A percentile compares a stretch with the other conserved stretches of the same genome.
phyloP scores from a whole-genome alignment of 2,329 filamentous ascomycete species.

The Pseudogymnoascus sp. region DNA sequence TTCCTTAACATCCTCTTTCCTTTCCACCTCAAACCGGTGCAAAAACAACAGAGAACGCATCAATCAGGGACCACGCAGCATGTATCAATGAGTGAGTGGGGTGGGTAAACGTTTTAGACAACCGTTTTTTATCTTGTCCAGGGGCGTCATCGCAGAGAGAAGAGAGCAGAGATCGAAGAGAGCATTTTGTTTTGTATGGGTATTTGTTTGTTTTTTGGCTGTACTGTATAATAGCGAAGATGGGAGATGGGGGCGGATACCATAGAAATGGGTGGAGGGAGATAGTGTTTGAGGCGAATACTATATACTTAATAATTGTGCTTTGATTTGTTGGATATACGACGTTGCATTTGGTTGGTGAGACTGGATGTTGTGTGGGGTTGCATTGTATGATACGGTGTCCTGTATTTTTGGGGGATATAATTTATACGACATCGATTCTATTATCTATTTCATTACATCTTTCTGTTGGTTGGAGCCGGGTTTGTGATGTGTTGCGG shows the following conservation, averaged over 20 bases:
- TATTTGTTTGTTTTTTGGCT: not conserved
- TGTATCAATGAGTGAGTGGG: not conserved
- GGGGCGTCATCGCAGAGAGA: not conserved
- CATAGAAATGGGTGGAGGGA: not conserved
- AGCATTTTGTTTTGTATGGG: not conserved
- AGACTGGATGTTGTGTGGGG: too few species aligned
- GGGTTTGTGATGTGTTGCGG: too few species aligned
- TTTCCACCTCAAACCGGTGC: not conserved
- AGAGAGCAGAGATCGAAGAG: not conserved
- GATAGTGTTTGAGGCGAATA: not conserved
- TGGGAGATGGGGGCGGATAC: not conserved
- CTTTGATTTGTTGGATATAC: not conserved
- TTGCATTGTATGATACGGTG: too few species aligned
- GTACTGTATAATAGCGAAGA: not conserved
- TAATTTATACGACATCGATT: too few species aligned
- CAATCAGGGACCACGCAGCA: not conserved
- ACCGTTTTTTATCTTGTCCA: not conserved
- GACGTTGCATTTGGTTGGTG: too few species aligned
- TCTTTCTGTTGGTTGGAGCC: not conserved
- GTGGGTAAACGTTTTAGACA: not conserved
- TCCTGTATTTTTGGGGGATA: too few species aligned
- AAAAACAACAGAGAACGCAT: not conserved
- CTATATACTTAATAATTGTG: conserved; percentile 2
- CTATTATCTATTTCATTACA: too few species aligned
- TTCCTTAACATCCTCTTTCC: not conserved